Evolutionary conservation across 2,329 filamentous ascomycete genomes (phyloP), one percentile per base, ranked within the genome.

Genomic region (Sphaerulina vaccinii): DNA sequence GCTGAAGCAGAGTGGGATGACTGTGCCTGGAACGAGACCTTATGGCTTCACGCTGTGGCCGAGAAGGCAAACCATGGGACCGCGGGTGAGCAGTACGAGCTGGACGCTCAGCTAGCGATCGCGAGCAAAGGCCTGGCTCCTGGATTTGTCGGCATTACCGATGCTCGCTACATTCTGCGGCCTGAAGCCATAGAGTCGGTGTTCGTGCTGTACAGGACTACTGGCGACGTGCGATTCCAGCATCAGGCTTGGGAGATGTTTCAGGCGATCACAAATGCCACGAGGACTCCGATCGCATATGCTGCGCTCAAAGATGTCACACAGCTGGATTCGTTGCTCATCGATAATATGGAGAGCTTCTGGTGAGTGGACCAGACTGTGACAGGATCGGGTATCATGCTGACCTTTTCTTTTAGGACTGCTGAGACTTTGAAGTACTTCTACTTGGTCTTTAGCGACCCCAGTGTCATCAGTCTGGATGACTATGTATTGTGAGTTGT

Each of bases 131-230:
- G 72, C 6, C 62, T 86, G 4, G 76, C 79, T 6, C 72, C 70
- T 6, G 84, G 84, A 16, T 81, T 86, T 65, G 73, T 77, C 1
- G 72, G 73, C 18, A 75, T 85, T 42, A 69, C 72, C 38, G 80
- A 85, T 52, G 70, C 74, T 44, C 77, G 79, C 50, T 88, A 88
- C 64, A 81, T 87, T 29, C 75, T 89, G 38, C 79, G 85, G n/a
- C 87, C 87, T 18, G 88, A 92, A 70, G 87, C 87, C 2, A 89
- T 92, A 47, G 88, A 92, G 73, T 87, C 83, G 6, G 80, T 93
- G 2, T 92, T 89, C 68, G 80, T 90, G 65, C 81, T 92, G 75
- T 89, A 86, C 67, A 81, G 87, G 49, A 76, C 88, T 52, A 90
- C 86, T 0, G 87, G 86, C 22, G 82, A 88, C 56, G 60, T 75